phyloP scores from a whole-genome alignment of 2,329 filamentous ascomycete species.

The Eutypa lata region DNA sequence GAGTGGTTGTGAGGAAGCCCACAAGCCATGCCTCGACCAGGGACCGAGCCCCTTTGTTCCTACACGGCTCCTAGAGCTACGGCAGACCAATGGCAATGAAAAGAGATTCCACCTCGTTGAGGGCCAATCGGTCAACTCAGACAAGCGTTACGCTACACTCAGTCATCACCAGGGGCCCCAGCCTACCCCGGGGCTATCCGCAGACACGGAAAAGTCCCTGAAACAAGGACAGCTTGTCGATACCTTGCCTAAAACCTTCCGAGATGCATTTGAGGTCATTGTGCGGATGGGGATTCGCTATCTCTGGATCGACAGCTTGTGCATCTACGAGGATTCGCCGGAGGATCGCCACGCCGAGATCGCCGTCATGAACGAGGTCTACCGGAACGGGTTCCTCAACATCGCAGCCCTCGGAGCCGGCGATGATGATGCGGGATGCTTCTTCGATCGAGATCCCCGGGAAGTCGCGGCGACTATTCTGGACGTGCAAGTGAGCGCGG shows the following conservation, averaged over 20 bases:
- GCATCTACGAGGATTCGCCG: neutral
- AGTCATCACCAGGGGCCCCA: neutral
- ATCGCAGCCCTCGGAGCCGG: constrained; percentile 1
- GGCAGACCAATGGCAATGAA: neutral
- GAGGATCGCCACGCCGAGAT: neutral
- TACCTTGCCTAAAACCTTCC: neutral
- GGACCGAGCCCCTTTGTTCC: neutral
- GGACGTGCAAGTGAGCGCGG: neutral
- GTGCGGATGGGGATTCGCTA: neutral
- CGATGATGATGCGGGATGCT: neutral
- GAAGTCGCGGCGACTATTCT: neutral
- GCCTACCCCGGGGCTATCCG: neutral
- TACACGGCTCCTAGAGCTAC: neutral
- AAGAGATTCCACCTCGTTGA: neutral
- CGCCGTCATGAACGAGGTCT: neutral
- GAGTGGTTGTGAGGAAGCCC: neutral
- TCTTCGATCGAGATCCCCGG: neutral
- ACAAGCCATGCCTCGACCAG: neutral
- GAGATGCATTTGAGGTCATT: neutral
- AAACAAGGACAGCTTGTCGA: neutral
- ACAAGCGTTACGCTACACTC: neutral
- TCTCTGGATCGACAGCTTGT: neutral
- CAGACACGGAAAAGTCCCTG: neutral
- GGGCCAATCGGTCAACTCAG: neutral
- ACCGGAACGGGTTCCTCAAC: neutral